phyloP scores from a whole-genome alignment of 2,329 filamentous ascomycete genomes.

The Alternaria ventricosa region DNA sequence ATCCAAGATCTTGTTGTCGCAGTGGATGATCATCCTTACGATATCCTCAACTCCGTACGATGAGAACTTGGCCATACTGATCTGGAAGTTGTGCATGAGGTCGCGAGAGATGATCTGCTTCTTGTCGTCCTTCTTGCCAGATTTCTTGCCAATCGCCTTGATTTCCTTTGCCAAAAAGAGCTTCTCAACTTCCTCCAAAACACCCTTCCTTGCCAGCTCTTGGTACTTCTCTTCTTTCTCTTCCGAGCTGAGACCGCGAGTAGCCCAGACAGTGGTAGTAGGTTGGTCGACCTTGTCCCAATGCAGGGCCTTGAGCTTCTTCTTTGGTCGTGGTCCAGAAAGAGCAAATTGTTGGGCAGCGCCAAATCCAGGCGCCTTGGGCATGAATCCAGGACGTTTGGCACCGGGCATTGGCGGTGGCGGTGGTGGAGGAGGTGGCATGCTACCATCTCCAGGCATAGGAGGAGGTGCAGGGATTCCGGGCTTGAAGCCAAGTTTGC shows the following conservation, averaged over 20 bases:
- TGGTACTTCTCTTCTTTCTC: conserved; percentile 95
- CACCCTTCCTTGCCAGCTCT: conserved; percentile 91
- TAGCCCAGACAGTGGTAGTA: conserved; percentile 90
- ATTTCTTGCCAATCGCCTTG: conserved; percentile 77
- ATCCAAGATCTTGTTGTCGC: conserved; percentile 85
- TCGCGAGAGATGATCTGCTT: conserved; percentile 95
- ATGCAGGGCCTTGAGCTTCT: conserved; percentile 98
- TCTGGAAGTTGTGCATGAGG: conserved; percentile 64
- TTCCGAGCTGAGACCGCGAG: conserved; percentile 82
- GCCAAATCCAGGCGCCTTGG: conserved; percentile 62
- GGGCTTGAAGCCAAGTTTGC: conserved; percentile 50
- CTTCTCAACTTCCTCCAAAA: conserved; percentile 96
- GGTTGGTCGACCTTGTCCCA: conserved; percentile 98
- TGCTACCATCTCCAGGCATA: conserved; percentile 55
- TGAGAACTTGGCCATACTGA: conserved; percentile 93
- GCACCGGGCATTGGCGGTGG: conserved; percentile 67
- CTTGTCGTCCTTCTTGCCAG: conserved; percentile 87
- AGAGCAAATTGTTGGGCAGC: conserved; percentile 68
- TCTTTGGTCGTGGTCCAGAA: conserved; percentile 88
- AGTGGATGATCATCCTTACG: conserved; percentile 93
- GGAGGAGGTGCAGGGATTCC: conserved; percentile 56
- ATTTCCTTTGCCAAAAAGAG: conserved; percentile 97
- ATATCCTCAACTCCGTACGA: conserved; percentile 81
- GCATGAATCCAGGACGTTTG: conserved; percentile 74
- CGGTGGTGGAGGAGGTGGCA: conserved; percentile 60